A percentile compares a stretch with the other conserved stretches of the same genome.
Evolutionary conservation across 164 flowering plant genomes (phyloP).

Genomic region (Cinnamomum micranthum): DNA sequence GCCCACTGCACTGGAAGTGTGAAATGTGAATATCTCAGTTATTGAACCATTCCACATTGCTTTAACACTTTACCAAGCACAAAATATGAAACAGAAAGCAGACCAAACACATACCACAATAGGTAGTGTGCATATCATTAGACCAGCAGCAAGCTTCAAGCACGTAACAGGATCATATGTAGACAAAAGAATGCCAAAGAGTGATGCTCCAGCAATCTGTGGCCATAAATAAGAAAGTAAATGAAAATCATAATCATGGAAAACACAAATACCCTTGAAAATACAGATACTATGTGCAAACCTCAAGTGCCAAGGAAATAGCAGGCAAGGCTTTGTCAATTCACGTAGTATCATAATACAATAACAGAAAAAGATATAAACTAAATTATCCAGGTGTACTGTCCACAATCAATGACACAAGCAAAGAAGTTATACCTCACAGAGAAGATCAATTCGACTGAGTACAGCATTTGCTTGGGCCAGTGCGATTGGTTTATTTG

Average conservation of each 20-base stretch:
- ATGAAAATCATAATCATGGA: not conserved
- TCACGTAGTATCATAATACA: not conserved
- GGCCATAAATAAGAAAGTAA: conserved; percentile 1
- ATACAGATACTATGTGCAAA: not conserved
- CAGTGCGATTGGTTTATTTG: conserved; percentile 85
- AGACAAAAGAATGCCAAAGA: conserved; percentile 87
- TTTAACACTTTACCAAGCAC: not conserved
- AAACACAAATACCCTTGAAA: not conserved
- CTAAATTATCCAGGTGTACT: not conserved
- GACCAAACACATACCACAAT: conserved; percentile 52
- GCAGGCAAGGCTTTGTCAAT: not conserved
- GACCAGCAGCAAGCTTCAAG: conserved; percentile 80
- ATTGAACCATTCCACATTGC: not conserved
- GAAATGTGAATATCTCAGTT: too few relatives aligned
- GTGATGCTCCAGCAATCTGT: conserved; percentile 91
- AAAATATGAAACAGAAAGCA: conserved; percentile 2
- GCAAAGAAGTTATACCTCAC: conserved; percentile 54
- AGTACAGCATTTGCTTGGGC: conserved; percentile 94
- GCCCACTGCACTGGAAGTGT: too few relatives aligned
- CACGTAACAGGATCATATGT: conserved; percentile 86
- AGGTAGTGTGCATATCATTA: conserved; percentile 77
- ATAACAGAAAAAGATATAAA: not conserved
- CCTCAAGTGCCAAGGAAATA: not conserved
- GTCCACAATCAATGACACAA: not conserved
- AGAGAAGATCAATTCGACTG: conserved; percentile 83